A percentile compares a stretch with the other conserved stretches of the same genome.
phyloP scores from a whole-genome alignment of 176 grass and related monocot genomes.

The Phyllostachys edulis region DNA sequence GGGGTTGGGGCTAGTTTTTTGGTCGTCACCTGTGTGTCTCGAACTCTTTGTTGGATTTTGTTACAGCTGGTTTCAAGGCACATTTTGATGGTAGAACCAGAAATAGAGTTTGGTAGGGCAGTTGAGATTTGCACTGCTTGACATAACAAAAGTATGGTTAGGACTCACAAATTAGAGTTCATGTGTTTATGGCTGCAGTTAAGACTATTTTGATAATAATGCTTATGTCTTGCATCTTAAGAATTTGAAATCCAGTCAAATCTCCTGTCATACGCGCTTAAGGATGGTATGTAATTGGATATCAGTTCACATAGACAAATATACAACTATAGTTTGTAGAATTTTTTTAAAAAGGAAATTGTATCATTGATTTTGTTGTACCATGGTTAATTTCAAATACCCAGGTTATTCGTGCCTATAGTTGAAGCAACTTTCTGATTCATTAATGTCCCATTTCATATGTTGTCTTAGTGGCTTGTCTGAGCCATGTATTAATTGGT shows the following conservation, averaged over 20 bases:
- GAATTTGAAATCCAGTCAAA: neutral
- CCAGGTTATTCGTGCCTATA: neutral
- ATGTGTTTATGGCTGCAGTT: neutral
- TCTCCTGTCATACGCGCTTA: neutral
- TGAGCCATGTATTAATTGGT: neutral
- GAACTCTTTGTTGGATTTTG: neutral
- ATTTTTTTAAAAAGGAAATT: neutral
- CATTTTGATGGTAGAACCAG: neutral
- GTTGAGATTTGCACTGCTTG: neutral
- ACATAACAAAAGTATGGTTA: neutral
- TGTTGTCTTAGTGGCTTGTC: neutral
- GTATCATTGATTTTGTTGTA: neutral
- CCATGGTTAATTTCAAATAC: neutral
- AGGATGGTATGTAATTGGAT: neutral
- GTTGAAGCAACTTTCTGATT: neutral
- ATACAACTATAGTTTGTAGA: neutral
- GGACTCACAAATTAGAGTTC: neutral
- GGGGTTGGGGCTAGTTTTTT: neutral
- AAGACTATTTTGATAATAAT: neutral
- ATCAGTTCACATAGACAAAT: neutral
- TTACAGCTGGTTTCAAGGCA: neutral
- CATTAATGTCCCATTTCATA: conserved; percentile 1
- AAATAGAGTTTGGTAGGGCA: neutral
- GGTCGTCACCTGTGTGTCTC: neutral
- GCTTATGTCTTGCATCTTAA: neutral